Conservation (phyloP, 768 basidiomycete species). For the Amanita rimosa region DNA sequence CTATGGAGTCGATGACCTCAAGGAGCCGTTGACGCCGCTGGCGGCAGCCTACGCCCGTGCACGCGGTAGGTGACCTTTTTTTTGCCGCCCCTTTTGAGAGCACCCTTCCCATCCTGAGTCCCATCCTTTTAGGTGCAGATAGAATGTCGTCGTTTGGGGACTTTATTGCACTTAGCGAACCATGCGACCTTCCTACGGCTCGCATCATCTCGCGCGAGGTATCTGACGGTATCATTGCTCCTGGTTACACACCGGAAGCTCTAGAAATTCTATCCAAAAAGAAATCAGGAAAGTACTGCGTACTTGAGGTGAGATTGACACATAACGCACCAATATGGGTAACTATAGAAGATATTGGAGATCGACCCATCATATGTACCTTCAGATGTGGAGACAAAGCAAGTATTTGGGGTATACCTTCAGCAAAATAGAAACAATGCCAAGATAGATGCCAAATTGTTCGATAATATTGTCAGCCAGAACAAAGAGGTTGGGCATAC, state of each 20-base stretch:
- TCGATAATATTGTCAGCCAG: slow-evolving; percentile 80
- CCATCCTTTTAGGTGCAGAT: slow-evolving; percentile 60
- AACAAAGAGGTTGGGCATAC: slow-evolving; percentile 59
- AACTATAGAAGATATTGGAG: slow-evolving; percentile 26
- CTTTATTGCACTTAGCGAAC: slow-evolving; percentile 90
- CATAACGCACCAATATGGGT: not conserved
- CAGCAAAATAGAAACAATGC: slow-evolving; percentile 87
- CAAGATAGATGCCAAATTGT: slow-evolving; percentile 73
- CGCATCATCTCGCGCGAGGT: slow-evolving; percentile 98
- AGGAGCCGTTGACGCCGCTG: slow-evolving; percentile 78
- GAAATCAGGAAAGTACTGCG: slow-evolving; percentile 98
- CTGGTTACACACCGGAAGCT: slow-evolving; percentile 81
- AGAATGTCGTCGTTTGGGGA: slow-evolving; percentile 99
- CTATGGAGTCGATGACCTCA: slow-evolving; percentile 93
- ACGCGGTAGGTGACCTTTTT: slow-evolving; percentile 58
- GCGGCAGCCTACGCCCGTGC: slow-evolving; percentile 94
- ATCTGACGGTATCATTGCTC: slow-evolving; percentile 96
- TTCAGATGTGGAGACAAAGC: slow-evolving; percentile 76
- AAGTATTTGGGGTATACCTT: slow-evolving; percentile 86
- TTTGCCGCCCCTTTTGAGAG: no score
- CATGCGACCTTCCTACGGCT: slow-evolving; percentile 90
- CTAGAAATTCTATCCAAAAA: slow-evolving; percentile 89
- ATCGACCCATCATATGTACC: slow-evolving; percentile 84
- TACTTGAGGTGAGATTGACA: slow-evolving; percentile 63
- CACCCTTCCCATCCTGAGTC: no score